Evolutionary conservation across 2,329 filamentous ascomycete genomes (phyloP).

Genomic region (Talaromyces sp.): DNA sequence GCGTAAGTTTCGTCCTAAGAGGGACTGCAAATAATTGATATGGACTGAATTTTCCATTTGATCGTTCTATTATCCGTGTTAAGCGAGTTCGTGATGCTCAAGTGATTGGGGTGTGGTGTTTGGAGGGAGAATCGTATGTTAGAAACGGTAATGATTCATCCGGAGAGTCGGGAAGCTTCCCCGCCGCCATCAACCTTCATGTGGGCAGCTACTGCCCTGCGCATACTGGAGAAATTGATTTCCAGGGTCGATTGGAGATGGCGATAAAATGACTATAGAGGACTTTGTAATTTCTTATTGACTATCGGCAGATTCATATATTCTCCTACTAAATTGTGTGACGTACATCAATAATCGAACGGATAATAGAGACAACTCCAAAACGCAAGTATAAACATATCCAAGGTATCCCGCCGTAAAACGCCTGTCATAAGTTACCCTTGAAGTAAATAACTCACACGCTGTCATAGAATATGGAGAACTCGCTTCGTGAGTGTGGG

Average conservation of each 20-base stretch:
- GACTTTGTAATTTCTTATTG: neutral
- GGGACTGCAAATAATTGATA: conserved; percentile 47
- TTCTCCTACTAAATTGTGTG: neutral
- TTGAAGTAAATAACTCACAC: neutral
- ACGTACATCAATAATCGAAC: neutral
- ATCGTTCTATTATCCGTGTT: neutral
- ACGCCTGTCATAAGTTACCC: neutral
- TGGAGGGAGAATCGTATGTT: neutral
- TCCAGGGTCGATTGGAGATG: neutral
- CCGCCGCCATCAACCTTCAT: neutral
- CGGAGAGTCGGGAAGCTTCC: neutral
- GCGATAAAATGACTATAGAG: neutral
- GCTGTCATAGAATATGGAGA: neutral
- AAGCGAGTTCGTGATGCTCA: neutral
- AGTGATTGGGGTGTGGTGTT: neutral
- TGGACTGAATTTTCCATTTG: conserved; percentile 38
- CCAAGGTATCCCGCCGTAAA: neutral
- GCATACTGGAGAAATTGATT: neutral
- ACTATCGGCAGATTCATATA: neutral
- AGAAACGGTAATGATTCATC: neutral
- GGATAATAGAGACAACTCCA: neutral
- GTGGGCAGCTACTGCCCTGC: neutral
- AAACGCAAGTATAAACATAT: neutral
- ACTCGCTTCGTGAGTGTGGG: conserved; percentile 11
- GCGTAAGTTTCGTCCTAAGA: conserved; percentile 75